Evolutionary conservation across 768 basidiomycete species (phyloP).

Genomic region (Termitomyces sp.): DNA sequence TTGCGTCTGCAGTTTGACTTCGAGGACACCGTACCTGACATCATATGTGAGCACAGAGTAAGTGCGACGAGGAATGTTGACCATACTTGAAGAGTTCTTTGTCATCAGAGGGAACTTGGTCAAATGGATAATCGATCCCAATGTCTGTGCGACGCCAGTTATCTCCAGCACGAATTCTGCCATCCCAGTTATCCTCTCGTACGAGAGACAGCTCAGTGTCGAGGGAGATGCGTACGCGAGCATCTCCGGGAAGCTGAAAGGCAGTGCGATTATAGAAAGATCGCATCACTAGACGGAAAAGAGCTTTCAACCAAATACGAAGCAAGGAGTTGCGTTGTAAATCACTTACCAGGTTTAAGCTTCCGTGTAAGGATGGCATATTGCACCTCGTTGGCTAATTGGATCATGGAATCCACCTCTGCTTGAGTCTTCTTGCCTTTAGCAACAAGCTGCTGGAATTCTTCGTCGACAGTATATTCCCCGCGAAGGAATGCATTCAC

Average conservation of each 20-base stretch:
- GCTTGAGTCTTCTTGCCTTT: slow-evolving; percentile 91
- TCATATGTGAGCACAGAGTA: background rate
- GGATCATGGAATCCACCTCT: slow-evolving; percentile 92
- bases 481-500: slow-evolving; percentile 90
- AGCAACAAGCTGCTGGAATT: slow-evolving; percentile 81
- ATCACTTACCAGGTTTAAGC: slow-evolving; percentile 69
- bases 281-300: slow-evolving; percentile 66
- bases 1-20: slow-evolving; percentile 97
- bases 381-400: slow-evolving; percentile 96
- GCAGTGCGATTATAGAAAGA: slow-evolving; percentile 99
- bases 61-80: slow-evolving; percentile 11
- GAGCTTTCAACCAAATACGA: background rate
- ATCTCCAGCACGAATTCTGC: slow-evolving; percentile 62
- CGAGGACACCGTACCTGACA: slow-evolving; percentile 81
- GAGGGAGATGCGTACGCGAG: slow-evolving; percentile 96
- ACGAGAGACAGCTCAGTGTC: slow-evolving; percentile 95
- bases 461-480: slow-evolving; percentile 89
- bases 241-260: slow-evolving; percentile 97
- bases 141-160: slow-evolving; percentile 97
- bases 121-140: slow-evolving; percentile 89
- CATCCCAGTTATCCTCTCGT: slow-evolving; percentile 97
- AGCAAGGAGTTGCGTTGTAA: background rate
- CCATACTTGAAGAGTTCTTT: slow-evolving; percentile 86
- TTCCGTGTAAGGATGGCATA: slow-evolving; percentile 82
- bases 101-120: slow-evolving; percentile 69